Percentiles rank a stretch among this genome's conserved stretches.
These are phyloP conservation scores for Oidiodendron maius DNA, from an alignment of 495 filamentous ascomycete genomes.

Conservation along the genomic window DNA sequence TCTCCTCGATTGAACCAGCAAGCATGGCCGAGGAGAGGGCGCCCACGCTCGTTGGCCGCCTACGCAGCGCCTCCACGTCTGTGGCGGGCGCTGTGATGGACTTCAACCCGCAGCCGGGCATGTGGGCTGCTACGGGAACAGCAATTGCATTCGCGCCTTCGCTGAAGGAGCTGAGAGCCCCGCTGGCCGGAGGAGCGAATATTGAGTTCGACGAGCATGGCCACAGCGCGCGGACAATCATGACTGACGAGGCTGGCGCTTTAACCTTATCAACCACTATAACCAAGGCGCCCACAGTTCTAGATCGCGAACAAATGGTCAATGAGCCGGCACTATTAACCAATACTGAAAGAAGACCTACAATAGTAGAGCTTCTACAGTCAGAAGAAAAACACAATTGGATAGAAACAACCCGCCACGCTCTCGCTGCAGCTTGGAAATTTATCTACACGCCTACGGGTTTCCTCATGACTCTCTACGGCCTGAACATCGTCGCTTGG, in stretches of 20 bases:
- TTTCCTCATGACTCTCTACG: constrained; percentile 69
- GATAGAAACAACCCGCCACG: constrained; percentile 42
- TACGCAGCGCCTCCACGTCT: constrained; percentile 23
- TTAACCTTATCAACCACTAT: constrained; percentile 1
- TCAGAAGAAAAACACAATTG: constrained; percentile 43
- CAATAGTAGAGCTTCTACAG: background rate
- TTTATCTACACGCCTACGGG: constrained; percentile 62
- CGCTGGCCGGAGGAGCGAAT: constrained; percentile 11
- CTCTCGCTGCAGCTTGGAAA: constrained; percentile 43
- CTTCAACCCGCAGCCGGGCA: constrained; percentile 28
- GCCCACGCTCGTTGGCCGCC: constrained; percentile 15
- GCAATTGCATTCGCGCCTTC: constrained; percentile 27
- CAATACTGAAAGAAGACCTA: background rate
- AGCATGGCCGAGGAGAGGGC: constrained; percentile 1
- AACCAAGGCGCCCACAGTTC: background rate
- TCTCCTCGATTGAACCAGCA: too few relatives aligned
- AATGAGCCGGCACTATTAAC: background rate
- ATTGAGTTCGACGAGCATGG: constrained; percentile 22
- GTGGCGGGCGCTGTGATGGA: constrained; percentile 18
- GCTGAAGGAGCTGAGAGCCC: constrained; percentile 24
- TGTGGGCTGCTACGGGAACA: constrained; percentile 28
- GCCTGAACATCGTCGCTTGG: constrained; percentile 76
- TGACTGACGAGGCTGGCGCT: constrained; percentile 10
- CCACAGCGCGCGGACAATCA: constrained; percentile 11
- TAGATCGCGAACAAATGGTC: background rate